Conservation (phyloP, 306 rosid genomes). For the Glycyrrhiza uralensis region DNA sequence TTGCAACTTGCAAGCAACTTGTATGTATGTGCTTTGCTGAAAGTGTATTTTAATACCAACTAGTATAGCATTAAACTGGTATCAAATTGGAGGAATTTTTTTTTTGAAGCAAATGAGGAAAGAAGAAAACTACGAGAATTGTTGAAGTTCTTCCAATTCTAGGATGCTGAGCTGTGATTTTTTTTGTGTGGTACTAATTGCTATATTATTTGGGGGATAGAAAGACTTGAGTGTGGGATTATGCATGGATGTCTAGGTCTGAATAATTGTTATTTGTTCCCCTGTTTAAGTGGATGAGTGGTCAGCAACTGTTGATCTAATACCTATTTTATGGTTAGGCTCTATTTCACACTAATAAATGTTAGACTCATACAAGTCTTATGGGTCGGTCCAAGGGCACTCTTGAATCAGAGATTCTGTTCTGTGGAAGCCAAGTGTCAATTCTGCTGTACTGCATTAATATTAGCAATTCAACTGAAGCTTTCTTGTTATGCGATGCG, state of each 20-base stretch:
- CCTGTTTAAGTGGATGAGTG: background rate
- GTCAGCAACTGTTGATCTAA: background rate
- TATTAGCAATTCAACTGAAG: background rate
- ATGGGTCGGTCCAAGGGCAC: background rate
- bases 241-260: background rate
- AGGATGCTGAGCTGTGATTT: background rate
- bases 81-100: conserved; percentile 1
- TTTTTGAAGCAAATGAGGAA: background rate
- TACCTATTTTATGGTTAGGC: background rate
- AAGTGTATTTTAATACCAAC: conserved; percentile 11
- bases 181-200: background rate
- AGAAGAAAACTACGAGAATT: background rate
- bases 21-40: background rate
- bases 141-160: background rate
- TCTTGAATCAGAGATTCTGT: background rate
- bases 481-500: background rate
- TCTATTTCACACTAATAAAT: background rate
- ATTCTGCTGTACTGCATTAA: background rate
- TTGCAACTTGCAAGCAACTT: background rate
- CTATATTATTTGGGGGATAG: conserved; percentile 2
- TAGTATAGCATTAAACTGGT: background rate
- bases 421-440: background rate
- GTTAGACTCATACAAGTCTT: background rate
- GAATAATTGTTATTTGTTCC: conserved; percentile 1
- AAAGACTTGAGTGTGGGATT: background rate